Evolutionary conservation across 192 early-diverging fungal species (phyloP), one percentile per base, ranked within the genome.

Genomic region (Backusella liffmaniae): DNA sequence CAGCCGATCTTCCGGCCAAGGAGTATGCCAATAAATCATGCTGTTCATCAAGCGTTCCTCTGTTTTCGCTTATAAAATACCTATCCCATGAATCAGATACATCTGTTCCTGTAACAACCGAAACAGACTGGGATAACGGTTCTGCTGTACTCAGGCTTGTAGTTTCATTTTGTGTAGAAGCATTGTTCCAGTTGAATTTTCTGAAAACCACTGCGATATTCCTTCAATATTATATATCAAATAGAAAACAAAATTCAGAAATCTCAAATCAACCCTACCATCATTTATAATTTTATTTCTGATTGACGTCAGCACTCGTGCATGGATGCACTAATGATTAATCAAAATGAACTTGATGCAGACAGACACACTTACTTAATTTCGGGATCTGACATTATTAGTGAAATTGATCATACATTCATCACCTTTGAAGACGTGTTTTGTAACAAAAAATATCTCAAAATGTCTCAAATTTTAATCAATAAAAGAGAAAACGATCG

Each of bases 31-130:
- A 21, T 18, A 21, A 44, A 53, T 69, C 74, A 34, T 68, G 66
- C 66, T 76, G 74, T 35, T 76, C 74, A 51, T 76, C 74, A n/a
- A 76, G 35, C 13, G 49, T 51, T 42, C 23, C 37, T 46, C 23
- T 67, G n/a, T 8, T 42, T 35, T 29, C 39, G 32, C 8, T 34
- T 8, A 30, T 21, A 13, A 18, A 6, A 29, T 12, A 9, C 10
- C 7, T 32, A 66, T 34, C 36, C 70, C 70, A 42, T 26, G 70
- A 42, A 30, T 41, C 1, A 23, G 12, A 29, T 16, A 15, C 6
- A n/a, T 51, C n/a, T n/a, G 18, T 16, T 46, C 10, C 16, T 51
- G 18, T 51, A 5, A 6, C n/a, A n/a, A 18, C 4, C 3, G 49
- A 18, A n/a, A 18, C 4, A n/a, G 49, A 5, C 18, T 3, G 5